phyloP scores from a whole-genome alignment of 2,329 filamentous ascomycete genomes.

The Tolypocladium endophyticum region DNA sequence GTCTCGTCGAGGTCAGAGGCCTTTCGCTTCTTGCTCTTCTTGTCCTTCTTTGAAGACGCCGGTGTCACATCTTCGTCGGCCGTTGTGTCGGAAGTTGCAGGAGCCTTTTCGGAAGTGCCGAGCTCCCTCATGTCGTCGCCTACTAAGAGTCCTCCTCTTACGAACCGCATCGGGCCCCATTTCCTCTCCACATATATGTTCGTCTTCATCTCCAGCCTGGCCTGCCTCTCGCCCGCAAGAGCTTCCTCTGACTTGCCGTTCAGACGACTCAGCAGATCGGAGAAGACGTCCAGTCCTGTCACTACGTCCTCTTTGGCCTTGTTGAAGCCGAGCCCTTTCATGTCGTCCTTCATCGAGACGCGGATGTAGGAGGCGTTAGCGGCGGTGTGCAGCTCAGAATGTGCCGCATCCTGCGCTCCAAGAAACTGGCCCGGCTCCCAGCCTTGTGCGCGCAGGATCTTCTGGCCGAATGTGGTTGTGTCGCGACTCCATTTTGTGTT shows the following conservation, averaged over 20 bases:
- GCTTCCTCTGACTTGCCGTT: slow-evolving; percentile 78
- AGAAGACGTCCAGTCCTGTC: slow-evolving; percentile 79
- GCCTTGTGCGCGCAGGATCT: slow-evolving; percentile 77
- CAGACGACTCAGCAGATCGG: slow-evolving; percentile 73
- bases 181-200: slow-evolving; percentile 63
- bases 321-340: slow-evolving; percentile 77
- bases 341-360: slow-evolving; percentile 81
- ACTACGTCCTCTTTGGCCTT: slow-evolving; percentile 64
- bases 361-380: slow-evolving; percentile 80
- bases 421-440: slow-evolving; percentile 82
- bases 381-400: slow-evolving; percentile 65
- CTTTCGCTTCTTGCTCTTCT: slow-evolving; percentile 41
- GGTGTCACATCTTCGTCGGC: slow-evolving; percentile 8
- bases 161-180: slow-evolving; percentile 75
- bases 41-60: slow-evolving; percentile 26
- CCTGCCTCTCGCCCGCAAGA: slow-evolving; percentile 58
- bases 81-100: slow-evolving; percentile 4
- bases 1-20: slow-evolving; percentile 25
- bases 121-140: slow-evolving; percentile 42
- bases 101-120: slow-evolving; percentile 8
- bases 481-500: slow-evolving; percentile 88
- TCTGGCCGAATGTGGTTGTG: slow-evolving; percentile 76
- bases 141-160: slow-evolving; percentile 66
- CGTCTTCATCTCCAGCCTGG: slow-evolving; percentile 59
- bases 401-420: slow-evolving; percentile 65